phyloP scores from a whole-genome alignment of 2,329 filamentous ascomycete genomes.

The Pseudogymnoascus sp. region DNA sequence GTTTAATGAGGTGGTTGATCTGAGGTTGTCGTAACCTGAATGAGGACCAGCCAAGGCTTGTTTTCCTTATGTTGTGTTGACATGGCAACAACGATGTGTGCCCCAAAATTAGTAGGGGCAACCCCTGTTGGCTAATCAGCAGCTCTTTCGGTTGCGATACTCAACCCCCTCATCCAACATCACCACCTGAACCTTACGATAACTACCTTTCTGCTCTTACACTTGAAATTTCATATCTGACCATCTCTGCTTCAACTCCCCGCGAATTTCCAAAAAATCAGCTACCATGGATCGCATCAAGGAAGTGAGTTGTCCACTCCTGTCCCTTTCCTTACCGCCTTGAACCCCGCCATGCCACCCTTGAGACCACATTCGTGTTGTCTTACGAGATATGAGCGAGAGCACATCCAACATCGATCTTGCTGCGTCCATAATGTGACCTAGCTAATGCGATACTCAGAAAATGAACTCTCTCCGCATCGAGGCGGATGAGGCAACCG shows the following conservation, averaged over 20 bases:
- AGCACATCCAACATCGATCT: background rate
- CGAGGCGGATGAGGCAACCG: conserved; percentile 78
- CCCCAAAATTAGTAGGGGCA: conserved; percentile 7
- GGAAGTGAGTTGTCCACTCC: conserved; percentile 55
- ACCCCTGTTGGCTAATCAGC: conserved; percentile 9
- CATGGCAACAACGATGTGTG: conserved; percentile 4
- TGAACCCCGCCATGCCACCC: background rate
- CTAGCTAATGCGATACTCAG: conserved; percentile 37
- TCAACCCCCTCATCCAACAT: conserved; percentile 7
- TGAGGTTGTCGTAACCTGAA: conserved; percentile 3
- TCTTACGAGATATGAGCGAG: background rate
- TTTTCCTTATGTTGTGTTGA: conserved; percentile 7
- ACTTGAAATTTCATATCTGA: conserved; percentile 1
- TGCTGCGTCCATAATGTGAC: background rate
- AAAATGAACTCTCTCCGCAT: conserved; percentile 93
- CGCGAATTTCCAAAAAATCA: conserved; percentile 16
- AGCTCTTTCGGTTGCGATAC: conserved; percentile 5
- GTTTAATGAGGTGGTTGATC: conserved; percentile 7
- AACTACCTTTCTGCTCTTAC: background rate
- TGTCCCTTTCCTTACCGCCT: conserved; percentile 1
- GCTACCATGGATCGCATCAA: conserved; percentile 77
- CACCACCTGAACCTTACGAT: conserved; percentile 5
- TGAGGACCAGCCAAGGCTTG: conserved; percentile 6
- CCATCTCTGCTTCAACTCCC: conserved; percentile 1
- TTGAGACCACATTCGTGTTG: background rate